phyloP scores from a whole-genome alignment of 148 eudicot species.

The Simmondsia chinensis region DNA sequence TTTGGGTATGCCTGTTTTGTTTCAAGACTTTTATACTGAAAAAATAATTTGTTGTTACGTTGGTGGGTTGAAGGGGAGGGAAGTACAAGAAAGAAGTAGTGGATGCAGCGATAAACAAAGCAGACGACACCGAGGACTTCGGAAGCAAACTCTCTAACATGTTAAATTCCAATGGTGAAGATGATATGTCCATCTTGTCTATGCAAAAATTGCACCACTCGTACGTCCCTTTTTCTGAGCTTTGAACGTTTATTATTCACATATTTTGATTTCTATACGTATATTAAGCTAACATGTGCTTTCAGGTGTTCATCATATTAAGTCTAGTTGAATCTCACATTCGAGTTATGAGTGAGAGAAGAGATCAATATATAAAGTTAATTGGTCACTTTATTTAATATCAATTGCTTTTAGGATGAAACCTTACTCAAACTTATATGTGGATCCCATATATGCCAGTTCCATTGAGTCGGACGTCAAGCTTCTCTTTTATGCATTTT shows the following conservation, averaged over 20 bases:
- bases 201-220: conserved; percentile 13
- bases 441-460: too few relatives aligned
- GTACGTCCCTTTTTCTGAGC: conserved; percentile 2
- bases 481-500: too few relatives aligned
- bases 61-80: conserved; percentile 13
- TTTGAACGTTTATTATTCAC: too few relatives aligned
- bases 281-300: not conserved
- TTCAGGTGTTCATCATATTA: too few relatives aligned
- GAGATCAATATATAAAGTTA: too few relatives aligned
- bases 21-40: not conserved
- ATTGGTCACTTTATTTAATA: too few relatives aligned
- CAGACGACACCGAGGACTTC: not conserved
- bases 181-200: conserved; percentile 23
- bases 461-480: too few relatives aligned
- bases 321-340: too few relatives aligned
- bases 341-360: too few relatives aligned
- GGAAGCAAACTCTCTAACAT: conserved; percentile 6
- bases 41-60: not conserved
- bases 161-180: not conserved
- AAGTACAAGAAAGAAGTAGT: conserved; percentile 8
- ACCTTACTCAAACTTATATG: too few relatives aligned
- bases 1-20: not conserved
- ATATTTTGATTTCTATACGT: not conserved
- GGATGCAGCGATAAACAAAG: conserved; percentile 11
- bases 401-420: too few relatives aligned